A percentile compares a stretch with the other conserved stretches of the same genome.
These are phyloP conservation scores for Helichrysum umbraculigerum DNA, from an alignment of 129 eudicot genomes.

Conservation along the genomic window DNA sequence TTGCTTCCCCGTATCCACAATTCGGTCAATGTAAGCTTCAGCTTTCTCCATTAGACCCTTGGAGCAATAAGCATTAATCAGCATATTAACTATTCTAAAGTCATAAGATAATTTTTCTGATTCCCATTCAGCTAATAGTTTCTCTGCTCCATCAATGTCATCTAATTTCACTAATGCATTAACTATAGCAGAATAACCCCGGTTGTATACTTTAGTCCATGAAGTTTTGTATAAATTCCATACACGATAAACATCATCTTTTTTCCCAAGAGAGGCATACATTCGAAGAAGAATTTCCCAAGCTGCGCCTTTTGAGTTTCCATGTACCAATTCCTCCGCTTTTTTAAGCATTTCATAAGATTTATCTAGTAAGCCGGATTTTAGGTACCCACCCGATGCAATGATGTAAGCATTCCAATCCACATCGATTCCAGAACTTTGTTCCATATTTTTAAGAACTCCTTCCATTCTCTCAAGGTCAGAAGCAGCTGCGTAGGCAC, in stretches of 20 bases:
- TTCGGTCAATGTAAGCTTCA: slow-evolving; percentile 45
- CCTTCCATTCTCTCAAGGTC: slow-evolving; percentile 24
- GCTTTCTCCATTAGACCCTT: slow-evolving; percentile 53
- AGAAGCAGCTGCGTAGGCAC: slow-evolving; percentile 35
- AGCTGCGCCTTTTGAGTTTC: slow-evolving; percentile 21
- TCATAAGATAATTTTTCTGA: slow-evolving; percentile 38
- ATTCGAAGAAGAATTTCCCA: slow-evolving; percentile 37
- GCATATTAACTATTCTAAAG: slow-evolving; percentile 49
- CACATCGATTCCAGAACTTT: neutral
- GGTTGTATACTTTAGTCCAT: slow-evolving; percentile 41
- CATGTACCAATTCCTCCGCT: slow-evolving; percentile 29
- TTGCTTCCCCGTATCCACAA: slow-evolving; percentile 39
- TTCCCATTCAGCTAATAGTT: slow-evolving; percentile 63
- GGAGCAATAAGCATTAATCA: slow-evolving; percentile 44
- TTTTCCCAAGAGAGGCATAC: slow-evolving; percentile 45
- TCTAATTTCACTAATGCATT: slow-evolving; percentile 53
- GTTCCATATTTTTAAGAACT: slow-evolving; percentile 39
- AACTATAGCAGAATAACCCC: slow-evolving; percentile 48
- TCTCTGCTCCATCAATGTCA: slow-evolving; percentile 62
- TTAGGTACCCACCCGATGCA: slow-evolving; percentile 24
- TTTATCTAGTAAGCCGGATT: slow-evolving; percentile 25
- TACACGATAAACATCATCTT: slow-evolving; percentile 51
- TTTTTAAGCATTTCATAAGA: slow-evolving; percentile 30
- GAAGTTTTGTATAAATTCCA: slow-evolving; percentile 51
- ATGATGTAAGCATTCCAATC: slow-evolving; percentile 31